Base-by-base conservation (phyloP, 345 rosid species). In the Pistacia vera region DNA sequence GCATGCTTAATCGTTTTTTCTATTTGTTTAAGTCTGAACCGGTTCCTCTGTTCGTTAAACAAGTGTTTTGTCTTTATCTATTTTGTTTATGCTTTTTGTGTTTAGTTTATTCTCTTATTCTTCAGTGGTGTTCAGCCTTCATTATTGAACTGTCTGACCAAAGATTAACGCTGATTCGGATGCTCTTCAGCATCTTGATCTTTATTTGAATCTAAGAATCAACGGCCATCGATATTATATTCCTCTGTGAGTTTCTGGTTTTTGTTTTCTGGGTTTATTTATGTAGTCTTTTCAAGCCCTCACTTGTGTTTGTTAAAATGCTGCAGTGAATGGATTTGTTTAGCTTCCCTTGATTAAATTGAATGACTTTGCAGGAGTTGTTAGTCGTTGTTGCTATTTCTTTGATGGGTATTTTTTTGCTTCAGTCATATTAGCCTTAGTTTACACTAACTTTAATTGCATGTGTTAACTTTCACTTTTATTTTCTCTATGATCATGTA, bases 301-400 rank as follows among this genome's bases (percentile, higher is more conserved):
- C 25, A 17, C 8, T 52, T 52, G 49, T 54, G 72, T 54, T 69
- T 69, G 61, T 52, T 6, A 60, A 69, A 69, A 51, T 68, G 72
- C 60, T 2, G 6, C 72, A 33, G 28, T 69, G 18, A 30, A 52
- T 33, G 30, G 38, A 52, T 54, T 51, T 28, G 41, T 67, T 38
- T n/a, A 38, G 38, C 38, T 16, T 17, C 25, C 38, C 13, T 60
- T 3, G 12, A 25, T 60, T 25, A 7, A 28, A 60, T 4, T 35
- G 46, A 35, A 36, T 63, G 20, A 63, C 9, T 33, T 35, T 33
- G 35, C 66, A 30, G 11, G 17, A 5, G 11, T 36, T 8, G 16
- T 16, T 30, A 14, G 13, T 63, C 10, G 4, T 35, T 16, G 3
- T 63, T 13, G 16, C 22, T 63, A 44, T 14, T 7, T 7, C 36